Evolutionary conservation across 169 alveolate genomes (phyloP), one percentile per base, ranked within the genome.

Genomic region (Plasmodium relictum): DNA sequence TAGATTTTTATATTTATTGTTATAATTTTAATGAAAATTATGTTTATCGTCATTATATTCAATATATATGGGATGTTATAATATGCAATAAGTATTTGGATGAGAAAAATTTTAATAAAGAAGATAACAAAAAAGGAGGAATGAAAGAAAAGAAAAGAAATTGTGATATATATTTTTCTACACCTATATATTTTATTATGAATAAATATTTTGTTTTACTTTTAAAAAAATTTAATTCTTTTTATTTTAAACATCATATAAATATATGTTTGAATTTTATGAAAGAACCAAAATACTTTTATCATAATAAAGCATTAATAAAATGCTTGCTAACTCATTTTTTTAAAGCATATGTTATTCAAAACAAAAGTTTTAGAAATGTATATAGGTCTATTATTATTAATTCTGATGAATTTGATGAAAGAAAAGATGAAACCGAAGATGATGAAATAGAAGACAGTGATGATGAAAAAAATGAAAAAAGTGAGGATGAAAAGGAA

Each of bases 41-140:
- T 52, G 65, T 86, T 50, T 86, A 86, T 48, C 63, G 92, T 2
- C 92, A 86, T 63, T 86, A 86, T 26, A 48, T 86, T 20, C 92
- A 86, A 26, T 86, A 58, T 39, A 48, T 86, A 39, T 86, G 92
- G 92, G 92, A 86, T 10, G 62, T 76, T 22, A 18, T 86, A 9
- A 86, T 59, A 86, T 86, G 92, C 52, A 86, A 86, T 45, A 63
- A 86, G 39, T 14, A 86, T 39, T n/a, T 86, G 22, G 87, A 71
- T 26, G 76, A 86, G 9, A 54, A 86, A 39, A 12, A 14, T 0
- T 45, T 22, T 8, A 42, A 16, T 37, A 65, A 14, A n/a, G 56
- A 65, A 9, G 39, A 37, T 31, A 26, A 37, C 2, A 39, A n/a
- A 16, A 65, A 22, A 20, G n/a, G 5, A 59, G 50, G 50, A 18